These are phyloP conservation scores for Aspergillus panamensis DNA, from an alignment of 495 filamentous ascomycete genomes.

Conservation along the genomic window DNA sequence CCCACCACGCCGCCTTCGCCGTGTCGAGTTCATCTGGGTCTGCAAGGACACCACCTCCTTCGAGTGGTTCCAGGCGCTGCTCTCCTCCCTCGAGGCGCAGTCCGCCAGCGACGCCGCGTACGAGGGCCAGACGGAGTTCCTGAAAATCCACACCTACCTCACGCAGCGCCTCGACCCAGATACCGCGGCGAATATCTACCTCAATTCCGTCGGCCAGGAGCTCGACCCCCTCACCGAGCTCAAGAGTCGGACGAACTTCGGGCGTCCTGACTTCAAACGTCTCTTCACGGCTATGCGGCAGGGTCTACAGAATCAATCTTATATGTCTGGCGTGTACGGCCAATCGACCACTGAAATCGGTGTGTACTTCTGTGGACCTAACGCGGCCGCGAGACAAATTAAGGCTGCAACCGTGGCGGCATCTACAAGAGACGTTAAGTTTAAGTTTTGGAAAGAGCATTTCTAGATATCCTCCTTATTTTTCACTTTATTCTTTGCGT, in stretches of 20 bases:
- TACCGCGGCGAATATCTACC: slow-evolving; percentile 90
- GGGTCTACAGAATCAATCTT: slow-evolving; percentile 79
- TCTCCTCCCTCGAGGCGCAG: slow-evolving; percentile 88
- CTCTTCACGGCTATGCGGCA: slow-evolving; percentile 84
- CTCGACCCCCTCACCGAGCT: slow-evolving; percentile 92
- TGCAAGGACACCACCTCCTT: slow-evolving; percentile 95
- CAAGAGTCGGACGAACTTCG: slow-evolving; percentile 87
- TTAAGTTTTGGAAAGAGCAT: slow-evolving; percentile 99
- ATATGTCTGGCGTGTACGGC: slow-evolving; percentile 72
- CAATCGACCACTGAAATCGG: slow-evolving; percentile 77
- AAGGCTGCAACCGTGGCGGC: slow-evolving; percentile 69
- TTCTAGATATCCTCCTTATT: slow-evolving; percentile 34
- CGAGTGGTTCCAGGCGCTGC: slow-evolving; percentile 96
- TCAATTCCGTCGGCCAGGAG: slow-evolving; percentile 85
- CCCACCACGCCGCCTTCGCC: slow-evolving; percentile 78
- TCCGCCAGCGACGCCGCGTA: slow-evolving; percentile 62
- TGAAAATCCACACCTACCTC: slow-evolving; percentile 97
- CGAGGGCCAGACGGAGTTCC: slow-evolving; percentile 75
- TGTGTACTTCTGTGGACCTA: slow-evolving; percentile 96
- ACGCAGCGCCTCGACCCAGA: slow-evolving; percentile 90
- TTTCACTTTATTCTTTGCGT: neutral
- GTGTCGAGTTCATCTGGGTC: slow-evolving; percentile 99
- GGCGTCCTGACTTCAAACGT: slow-evolving; percentile 82
- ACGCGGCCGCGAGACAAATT: slow-evolving; percentile 77
- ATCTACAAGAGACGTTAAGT: slow-evolving; percentile 73